Evolutionary conservation across 768 basidiomycete species (phyloP).

Genomic region (Lactarius tabidus): DNA sequence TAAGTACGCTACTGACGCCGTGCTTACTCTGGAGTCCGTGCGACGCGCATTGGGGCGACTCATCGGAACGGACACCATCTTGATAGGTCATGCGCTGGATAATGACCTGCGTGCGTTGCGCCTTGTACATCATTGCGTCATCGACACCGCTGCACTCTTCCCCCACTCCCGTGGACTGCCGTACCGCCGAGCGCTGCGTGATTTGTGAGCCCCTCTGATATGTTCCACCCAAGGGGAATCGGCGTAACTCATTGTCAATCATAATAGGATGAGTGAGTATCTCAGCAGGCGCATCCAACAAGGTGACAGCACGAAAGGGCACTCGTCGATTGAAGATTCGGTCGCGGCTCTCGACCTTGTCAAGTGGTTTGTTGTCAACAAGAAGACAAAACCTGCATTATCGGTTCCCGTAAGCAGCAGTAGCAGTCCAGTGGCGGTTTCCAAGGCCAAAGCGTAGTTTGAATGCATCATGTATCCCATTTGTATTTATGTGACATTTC

Average conservation of each 20-base stretch:
- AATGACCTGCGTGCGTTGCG: constrained; percentile 92
- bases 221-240: background rate
- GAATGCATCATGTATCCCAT: background rate
- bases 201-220: constrained; percentile 52
- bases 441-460: constrained; percentile 8
- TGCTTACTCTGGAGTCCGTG: constrained; percentile 61
- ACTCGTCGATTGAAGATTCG: constrained; percentile 90
- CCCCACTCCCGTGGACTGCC: constrained; percentile 77
- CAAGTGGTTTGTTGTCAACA: constrained; percentile 73
- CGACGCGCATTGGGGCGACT: constrained; percentile 63
- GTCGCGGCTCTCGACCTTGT: constrained; percentile 85
- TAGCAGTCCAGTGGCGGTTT: background rate
- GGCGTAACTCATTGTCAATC: background rate
- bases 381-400: constrained; percentile 35
- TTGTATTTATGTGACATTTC: background rate
- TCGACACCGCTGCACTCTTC: constrained; percentile 87
- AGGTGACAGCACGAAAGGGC: constrained; percentile 69
- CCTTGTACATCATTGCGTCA: constrained; percentile 76
- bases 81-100: constrained; percentile 89
- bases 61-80: constrained; percentile 75
- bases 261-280: constrained; percentile 71
- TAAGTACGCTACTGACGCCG: constrained; percentile 49
- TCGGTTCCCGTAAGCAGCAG: background rate
- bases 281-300: constrained; percentile 84
- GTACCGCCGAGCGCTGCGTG: constrained; percentile 73